Evolutionary conservation across 1,139 yeast genomes (phyloP).

Genomic region (Yamadazyma jaroonii): DNA sequence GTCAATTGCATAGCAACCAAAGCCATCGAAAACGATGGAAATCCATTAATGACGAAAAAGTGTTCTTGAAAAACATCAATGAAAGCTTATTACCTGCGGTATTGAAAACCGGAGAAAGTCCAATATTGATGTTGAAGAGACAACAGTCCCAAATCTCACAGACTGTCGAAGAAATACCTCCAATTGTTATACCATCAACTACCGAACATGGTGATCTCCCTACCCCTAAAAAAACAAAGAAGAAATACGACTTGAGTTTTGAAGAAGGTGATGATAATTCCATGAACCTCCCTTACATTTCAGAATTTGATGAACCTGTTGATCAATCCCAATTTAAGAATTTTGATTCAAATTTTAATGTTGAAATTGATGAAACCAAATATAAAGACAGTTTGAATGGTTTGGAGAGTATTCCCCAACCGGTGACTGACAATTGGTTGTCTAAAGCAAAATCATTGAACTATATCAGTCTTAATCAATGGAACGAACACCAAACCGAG

Average conservation of each 20-base stretch:
- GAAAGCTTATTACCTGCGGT: conserved; percentile 37
- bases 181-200: background rate
- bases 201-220: background rate
- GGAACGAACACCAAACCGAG: conserved; percentile 25
- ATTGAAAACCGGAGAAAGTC: conserved; percentile 32
- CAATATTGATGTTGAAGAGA: conserved; percentile 27
- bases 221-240: background rate
- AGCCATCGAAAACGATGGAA: conserved; percentile 18
- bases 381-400: conserved; percentile 22
- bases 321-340: conserved; percentile 20
- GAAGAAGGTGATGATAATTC: conserved; percentile 11
- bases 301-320: conserved; percentile 25
- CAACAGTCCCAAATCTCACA: conserved; percentile 13
- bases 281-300: conserved; percentile 19
- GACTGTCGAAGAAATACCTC: background rate
- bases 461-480: conserved; percentile 29
- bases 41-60: conserved; percentile 32
- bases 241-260: conserved; percentile 3
- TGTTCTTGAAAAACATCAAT: conserved; percentile 29
- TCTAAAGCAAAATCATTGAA: conserved; percentile 12
- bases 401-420: conserved; percentile 31
- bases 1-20: conserved; percentile 10
- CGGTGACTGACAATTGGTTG: conserved; percentile 11
- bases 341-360: conserved; percentile 23
- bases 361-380: conserved; percentile 10